phyloP scores from a whole-genome alignment of 23 red algal genomes.

The Cyanidiococcus yangmingshanensis region DNA sequence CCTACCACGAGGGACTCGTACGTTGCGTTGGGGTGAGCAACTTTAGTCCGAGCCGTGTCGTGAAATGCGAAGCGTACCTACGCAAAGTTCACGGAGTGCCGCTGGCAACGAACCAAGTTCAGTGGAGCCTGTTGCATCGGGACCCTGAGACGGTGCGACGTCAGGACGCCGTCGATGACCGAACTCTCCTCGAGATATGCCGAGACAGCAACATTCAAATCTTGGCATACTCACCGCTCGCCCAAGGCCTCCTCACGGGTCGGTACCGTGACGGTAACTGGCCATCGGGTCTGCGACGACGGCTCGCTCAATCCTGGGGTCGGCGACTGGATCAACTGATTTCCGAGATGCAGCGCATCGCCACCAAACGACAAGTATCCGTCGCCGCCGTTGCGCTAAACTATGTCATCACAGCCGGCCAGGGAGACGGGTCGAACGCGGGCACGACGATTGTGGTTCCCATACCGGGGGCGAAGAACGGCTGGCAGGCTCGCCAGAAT shows the following conservation, averaged over 20 bases:
- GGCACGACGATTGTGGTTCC: neutral
- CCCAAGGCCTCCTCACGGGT: slow-evolving; percentile 59
- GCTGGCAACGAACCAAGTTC: slow-evolving; percentile 41
- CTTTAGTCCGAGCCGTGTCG: slow-evolving; percentile 24
- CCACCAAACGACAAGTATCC: neutral
- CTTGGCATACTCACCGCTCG: slow-evolving; percentile 59
- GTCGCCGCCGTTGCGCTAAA: slow-evolving; percentile 32
- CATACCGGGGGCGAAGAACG: slow-evolving; percentile 4
- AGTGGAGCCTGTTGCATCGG: slow-evolving; percentile 38
- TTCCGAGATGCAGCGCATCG: slow-evolving; percentile 9
- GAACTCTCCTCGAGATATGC: slow-evolving; percentile 25
- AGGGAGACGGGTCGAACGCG: neutral
- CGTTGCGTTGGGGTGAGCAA: slow-evolving; percentile 48
- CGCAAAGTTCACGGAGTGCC: slow-evolving; percentile 14
- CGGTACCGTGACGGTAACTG: slow-evolving; percentile 13
- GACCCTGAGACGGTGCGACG: slow-evolving; percentile 6
- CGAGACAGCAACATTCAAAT: slow-evolving; percentile 20
- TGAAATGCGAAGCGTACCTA: slow-evolving; percentile 16
- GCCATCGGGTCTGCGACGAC: neutral
- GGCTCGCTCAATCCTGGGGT: neutral
- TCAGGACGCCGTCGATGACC: neutral
- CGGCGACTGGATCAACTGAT: slow-evolving; percentile 13
- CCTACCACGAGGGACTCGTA: slow-evolving; percentile 38
- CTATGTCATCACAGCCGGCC: slow-evolving; percentile 27
- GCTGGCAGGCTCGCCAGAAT: neutral